Evolutionary conservation across 768 basidiomycete species (phyloP).

Genomic region (Crassisporium funariophilum): DNA sequence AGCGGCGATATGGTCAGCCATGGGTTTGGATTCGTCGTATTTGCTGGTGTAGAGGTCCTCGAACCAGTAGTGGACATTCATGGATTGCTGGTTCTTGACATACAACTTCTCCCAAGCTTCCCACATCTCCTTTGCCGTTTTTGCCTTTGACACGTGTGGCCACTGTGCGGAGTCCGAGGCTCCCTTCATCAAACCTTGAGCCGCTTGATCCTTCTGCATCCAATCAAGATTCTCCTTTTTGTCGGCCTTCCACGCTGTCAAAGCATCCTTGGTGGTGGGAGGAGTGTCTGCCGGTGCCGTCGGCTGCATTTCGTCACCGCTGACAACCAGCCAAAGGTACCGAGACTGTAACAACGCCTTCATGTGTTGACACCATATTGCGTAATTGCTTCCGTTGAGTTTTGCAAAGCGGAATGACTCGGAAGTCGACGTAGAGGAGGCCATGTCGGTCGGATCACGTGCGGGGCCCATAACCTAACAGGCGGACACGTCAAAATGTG

Average conservation of each 20-base stretch:
- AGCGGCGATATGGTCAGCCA: constrained; percentile 14
- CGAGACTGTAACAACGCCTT: constrained; percentile 2
- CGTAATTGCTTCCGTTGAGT: constrained; percentile 5
- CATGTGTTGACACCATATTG: constrained; percentile 7
- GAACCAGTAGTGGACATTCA: constrained; percentile 17
- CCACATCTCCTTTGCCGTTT: constrained; percentile 12
- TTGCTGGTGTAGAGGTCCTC: constrained; percentile 14
- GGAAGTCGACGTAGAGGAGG: too few relatives aligned
- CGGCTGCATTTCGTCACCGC: neutral
- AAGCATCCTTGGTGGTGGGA: too few relatives aligned
- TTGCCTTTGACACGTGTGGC: constrained; percentile 9
- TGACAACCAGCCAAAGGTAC: constrained; percentile 6
- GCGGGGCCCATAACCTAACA: too few relatives aligned
- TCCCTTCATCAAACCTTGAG: constrained; percentile 13
- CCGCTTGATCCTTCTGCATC: constrained; percentile 9
- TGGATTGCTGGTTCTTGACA: too few relatives aligned
- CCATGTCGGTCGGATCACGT: too few relatives aligned
- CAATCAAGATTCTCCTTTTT: constrained; percentile 6
- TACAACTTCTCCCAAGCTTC: too few relatives aligned
- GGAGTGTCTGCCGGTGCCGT: too few relatives aligned
- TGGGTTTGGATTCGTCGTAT: constrained; percentile 9
- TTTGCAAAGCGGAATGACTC: too few relatives aligned
- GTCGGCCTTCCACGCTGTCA: constrained; percentile 2
- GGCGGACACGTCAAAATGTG: too few relatives aligned
- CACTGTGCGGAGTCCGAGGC: constrained; percentile 13